A percentile compares a stretch with the other conserved stretches of the same genome.
Evolutionary conservation across 495 filamentous ascomycete species (phyloP).

Genomic region (Halenospora varia): DNA sequence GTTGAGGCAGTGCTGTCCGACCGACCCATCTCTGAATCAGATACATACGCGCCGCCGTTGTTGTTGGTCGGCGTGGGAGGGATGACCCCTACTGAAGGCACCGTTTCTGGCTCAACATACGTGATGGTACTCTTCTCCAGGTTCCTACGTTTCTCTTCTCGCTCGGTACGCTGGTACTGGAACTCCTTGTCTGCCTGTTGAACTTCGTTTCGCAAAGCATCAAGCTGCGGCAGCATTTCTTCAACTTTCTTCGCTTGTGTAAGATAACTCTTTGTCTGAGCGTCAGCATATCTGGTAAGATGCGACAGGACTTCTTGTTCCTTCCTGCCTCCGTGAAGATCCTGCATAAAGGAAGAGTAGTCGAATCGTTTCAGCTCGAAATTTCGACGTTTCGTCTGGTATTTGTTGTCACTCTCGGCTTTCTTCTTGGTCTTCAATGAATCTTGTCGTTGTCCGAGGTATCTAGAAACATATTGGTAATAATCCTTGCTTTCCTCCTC

Average conservation of each 20-base stretch:
- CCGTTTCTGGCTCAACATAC: constrained; percentile 69
- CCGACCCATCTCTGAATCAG: constrained; percentile 63
- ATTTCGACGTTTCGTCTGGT: constrained; percentile 86
- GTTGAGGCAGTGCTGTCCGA: constrained; percentile 71
- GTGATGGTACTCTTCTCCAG: constrained; percentile 85
- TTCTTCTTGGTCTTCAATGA: constrained; percentile 96
- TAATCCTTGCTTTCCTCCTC: constrained; percentile 98
- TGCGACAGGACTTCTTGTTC: constrained; percentile 97
- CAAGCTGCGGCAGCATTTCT: constrained; percentile 80
- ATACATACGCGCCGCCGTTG: constrained; percentile 24
- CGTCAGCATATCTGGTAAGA: constrained; percentile 90
- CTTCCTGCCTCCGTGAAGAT: constrained; percentile 93
- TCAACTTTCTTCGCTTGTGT: constrained; percentile 82
- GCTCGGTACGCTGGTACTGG: constrained; percentile 85
- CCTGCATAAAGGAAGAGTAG: constrained; percentile 99
- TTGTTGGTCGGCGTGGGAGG: constrained; percentile 7
- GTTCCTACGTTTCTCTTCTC: constrained; percentile 85
- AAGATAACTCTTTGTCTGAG: constrained; percentile 80
- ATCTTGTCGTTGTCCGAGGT: constrained; percentile 92
- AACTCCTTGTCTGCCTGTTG: constrained; percentile 92
- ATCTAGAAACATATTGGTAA: constrained; percentile 89
- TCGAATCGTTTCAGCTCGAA: constrained; percentile 98
- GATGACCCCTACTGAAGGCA: constrained; percentile 18
- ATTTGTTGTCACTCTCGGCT: constrained; percentile 90
- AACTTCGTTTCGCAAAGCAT: constrained; percentile 88